phyloP scores from a whole-genome alignment of 176 grass and related monocot genomes.

The Oryza australiensis region DNA sequence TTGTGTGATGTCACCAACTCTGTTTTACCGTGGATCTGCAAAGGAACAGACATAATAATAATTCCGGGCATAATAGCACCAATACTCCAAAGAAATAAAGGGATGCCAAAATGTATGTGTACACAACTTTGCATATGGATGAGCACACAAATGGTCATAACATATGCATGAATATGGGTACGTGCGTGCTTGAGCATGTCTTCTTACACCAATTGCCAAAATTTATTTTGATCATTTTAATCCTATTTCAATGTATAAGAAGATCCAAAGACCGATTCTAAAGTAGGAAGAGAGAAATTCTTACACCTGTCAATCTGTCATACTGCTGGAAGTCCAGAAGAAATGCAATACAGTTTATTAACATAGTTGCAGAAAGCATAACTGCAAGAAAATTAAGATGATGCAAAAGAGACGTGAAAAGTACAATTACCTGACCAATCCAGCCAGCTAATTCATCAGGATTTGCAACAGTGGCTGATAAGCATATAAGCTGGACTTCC shows the following conservation, averaged over 20 bases:
- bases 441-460: conserved; percentile 97
- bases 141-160: conserved; percentile 11
- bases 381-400: conserved; percentile 19
- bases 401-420: conserved; percentile 13
- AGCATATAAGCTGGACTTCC: conserved; percentile 96
- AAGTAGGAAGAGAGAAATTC: conserved; percentile 22
- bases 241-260: neutral
- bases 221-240: neutral
- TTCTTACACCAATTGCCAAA: neutral
- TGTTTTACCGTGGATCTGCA: conserved; percentile 91
- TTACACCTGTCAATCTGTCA: neutral
- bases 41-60: conserved; percentile 33
- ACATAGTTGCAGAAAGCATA: conserved; percentile 21
- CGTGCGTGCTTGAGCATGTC: neutral
- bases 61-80: conserved; percentile 11
- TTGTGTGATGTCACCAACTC: conserved; percentile 91
- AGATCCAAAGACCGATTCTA: neutral
- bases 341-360: neutral
- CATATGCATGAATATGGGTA: neutral
- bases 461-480: conserved; percentile 97
- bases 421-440: conserved; percentile 80
- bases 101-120: conserved; percentile 23
- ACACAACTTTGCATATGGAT: conserved; percentile 20
- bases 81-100: conserved; percentile 10
- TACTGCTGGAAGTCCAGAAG: conserved; percentile 20